Percentiles rank a stretch among this genome's conserved stretches.
Evolutionary conservation across 768 basidiomycete species (phyloP).

Genomic region (Termitomyces eurrhizus): DNA sequence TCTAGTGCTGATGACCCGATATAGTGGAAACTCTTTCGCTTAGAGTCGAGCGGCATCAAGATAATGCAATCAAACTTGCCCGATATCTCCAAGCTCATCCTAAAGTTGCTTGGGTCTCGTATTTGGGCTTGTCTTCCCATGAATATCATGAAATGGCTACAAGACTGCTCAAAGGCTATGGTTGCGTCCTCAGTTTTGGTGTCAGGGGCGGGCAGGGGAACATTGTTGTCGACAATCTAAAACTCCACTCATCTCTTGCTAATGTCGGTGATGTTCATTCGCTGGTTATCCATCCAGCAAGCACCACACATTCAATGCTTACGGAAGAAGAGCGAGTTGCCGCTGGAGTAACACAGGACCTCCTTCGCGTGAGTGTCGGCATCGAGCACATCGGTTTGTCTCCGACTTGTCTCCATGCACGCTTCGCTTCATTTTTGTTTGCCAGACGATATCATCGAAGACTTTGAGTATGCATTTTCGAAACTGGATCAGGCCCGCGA

Average conservation of each 20-base stretch:
- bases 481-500: not conserved
- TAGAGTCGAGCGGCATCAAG: conserved; percentile 52
- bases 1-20: not conserved
- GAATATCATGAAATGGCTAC: conserved; percentile 47
- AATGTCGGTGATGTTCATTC: conserved; percentile 52
- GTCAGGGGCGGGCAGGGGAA: conserved; percentile 38
- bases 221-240: conserved; percentile 34
- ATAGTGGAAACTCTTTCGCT: conserved; percentile 56
- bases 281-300: conserved; percentile 58
- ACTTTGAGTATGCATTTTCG: conserved; percentile 6
- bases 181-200: conserved; percentile 64
- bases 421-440: not conserved
- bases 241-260: conserved; percentile 32
- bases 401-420: not conserved
- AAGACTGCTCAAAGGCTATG: conserved; percentile 41
- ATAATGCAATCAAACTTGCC: conserved; percentile 44
- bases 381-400: conserved; percentile 14
- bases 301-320: conserved; percentile 62
- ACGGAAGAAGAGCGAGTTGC: conserved; percentile 42
- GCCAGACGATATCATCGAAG: conserved; percentile 11
- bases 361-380: conserved; percentile 45
- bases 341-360: conserved; percentile 53
- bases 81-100: conserved; percentile 50
- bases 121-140: conserved; percentile 54
- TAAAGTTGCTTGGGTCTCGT: conserved; percentile 60